phyloP scores from a whole-genome alignment of 495 filamentous ascomycete species.

The Lophiotrema nucula region DNA sequence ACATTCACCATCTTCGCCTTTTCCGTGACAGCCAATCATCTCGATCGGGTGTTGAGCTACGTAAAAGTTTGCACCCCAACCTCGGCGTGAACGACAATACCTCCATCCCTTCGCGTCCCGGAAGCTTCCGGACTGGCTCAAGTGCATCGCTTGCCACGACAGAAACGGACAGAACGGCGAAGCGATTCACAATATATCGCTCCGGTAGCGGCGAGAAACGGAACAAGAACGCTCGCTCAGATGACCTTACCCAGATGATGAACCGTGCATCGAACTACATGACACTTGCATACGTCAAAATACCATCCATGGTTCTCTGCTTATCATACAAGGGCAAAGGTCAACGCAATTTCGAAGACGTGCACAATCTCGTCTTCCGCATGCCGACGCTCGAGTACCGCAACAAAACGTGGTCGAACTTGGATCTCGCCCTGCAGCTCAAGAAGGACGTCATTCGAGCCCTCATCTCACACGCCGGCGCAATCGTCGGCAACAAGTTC shows the following conservation, averaged over 20 bases:
- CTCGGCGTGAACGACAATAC: slow-evolving; percentile 1
- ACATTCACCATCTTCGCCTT: slow-evolving; percentile 36
- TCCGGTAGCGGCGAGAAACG: slow-evolving; percentile 51
- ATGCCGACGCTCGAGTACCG: slow-evolving; percentile 91
- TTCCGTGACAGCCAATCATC: slow-evolving; percentile 20
- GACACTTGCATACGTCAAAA: slow-evolving; percentile 92
- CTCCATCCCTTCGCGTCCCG: slow-evolving; percentile 38
- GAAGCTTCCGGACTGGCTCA: slow-evolving; percentile 53
- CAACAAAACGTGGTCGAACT: slow-evolving; percentile 99
- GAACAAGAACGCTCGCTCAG: slow-evolving; percentile 60
- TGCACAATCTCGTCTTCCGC: slow-evolving; percentile 96
- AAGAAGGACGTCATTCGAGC: slow-evolving; percentile 94
- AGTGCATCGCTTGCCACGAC: slow-evolving; percentile 48
- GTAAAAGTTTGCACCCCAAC: slow-evolving; percentile 17
- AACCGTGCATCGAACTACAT: slow-evolving; percentile 92
- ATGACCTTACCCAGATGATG: slow-evolving; percentile 98
- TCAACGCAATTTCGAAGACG: slow-evolving; percentile 90
- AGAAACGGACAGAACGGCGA: slow-evolving; percentile 49
- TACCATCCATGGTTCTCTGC: slow-evolving; percentile 90
- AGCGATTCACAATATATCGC: slow-evolving; percentile 56
- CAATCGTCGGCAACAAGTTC: slow-evolving; percentile 97
- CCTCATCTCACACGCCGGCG: slow-evolving; percentile 89
- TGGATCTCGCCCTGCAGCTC: slow-evolving; percentile 85
- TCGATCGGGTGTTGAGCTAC: slow-evolving; percentile 9
- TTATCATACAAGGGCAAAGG: slow-evolving; percentile 95